These are phyloP conservation scores for Petrea volubilis DNA, from an alignment of 257 asterid genomes.

Conservation along the genomic window DNA sequence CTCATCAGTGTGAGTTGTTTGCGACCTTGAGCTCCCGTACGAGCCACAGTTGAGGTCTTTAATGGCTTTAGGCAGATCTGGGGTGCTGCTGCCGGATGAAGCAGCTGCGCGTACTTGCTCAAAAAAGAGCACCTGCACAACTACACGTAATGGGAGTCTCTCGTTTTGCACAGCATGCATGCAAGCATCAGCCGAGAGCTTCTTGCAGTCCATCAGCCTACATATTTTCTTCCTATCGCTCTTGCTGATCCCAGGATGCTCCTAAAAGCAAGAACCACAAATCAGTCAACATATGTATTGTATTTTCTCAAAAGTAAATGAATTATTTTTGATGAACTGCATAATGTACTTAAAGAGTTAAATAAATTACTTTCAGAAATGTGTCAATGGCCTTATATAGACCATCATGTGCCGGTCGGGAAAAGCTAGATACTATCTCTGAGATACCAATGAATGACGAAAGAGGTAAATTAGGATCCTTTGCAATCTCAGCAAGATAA, in stretches of 20 bases:
- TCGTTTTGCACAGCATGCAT: constrained; percentile 96
- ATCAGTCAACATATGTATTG: background rate
- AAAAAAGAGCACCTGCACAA: constrained; percentile 87
- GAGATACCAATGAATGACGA: constrained; percentile 62
- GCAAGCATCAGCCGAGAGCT: constrained; percentile 87
- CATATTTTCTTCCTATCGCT: constrained; percentile 81
- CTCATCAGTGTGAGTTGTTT: constrained; percentile 77
- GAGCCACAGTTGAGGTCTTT: constrained; percentile 73
- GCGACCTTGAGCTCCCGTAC: constrained; percentile 75
- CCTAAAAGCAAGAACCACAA: constrained; percentile 36
- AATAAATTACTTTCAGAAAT: constrained; percentile 69
- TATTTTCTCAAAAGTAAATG: background rate
- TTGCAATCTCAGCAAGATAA: constrained; percentile 84
- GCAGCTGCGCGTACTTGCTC: constrained; percentile 97
- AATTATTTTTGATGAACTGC: background rate
- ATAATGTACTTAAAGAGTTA: background rate
- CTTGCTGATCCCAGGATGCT: constrained; percentile 84
- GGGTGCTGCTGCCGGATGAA: constrained; percentile 92
- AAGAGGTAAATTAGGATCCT: constrained; percentile 72
- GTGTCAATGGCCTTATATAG: constrained; percentile 83
- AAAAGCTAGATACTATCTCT: constrained; percentile 68
- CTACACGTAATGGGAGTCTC: constrained; percentile 83
- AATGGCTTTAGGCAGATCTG: constrained; percentile 83
- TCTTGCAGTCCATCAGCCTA: constrained; percentile 89
- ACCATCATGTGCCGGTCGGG: constrained; percentile 85